Evolutionary conservation across 805 yeast species (phyloP), one percentile per base, ranked within the genome.

Genomic region (Grigorovia jiainica): DNA sequence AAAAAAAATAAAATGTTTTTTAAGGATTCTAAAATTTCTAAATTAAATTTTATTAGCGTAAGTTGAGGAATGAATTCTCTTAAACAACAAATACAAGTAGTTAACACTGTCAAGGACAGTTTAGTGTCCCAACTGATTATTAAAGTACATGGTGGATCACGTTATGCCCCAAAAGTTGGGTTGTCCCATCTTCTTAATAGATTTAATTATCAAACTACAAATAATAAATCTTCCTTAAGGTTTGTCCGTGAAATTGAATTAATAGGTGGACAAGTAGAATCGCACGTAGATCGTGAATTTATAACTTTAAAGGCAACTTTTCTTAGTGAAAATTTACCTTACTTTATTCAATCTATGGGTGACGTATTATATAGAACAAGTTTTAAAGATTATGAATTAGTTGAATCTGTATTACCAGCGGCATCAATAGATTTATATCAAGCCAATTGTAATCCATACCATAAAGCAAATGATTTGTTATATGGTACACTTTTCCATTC

Each of bases 241-340:
- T 73, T 89, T 58, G 83, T 87, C 60, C 84, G 98, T 68, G 98
- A 92, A 70, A 70, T 89, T 40, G 98, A 90, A 71, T 76, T 92
- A 51, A 73, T 90, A 51, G 97, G 98, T 53, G 97, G 95, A 61
- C 67, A 66, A 46, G 76, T 87, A 65, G 60, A 73, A 39, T 71
- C 95, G 36, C 56, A 60, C 43, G 80, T 87, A 54, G 78, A 84
- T 64, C 82, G 96, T 72, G 97, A 92, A 63, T 72, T 81, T 55
- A 76, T 92, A 50, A 76, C 84, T 47, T 75, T 90, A 58, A 74
- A 76, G 52, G 81, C 97, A 46, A 73, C 75, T 54, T 92, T 92
- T 71, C 75, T 90, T 66, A 79, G 80, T 62, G 85, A 83, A 67
- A 84, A 81, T 63, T 76, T 92, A 59, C 97, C 97, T 46, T 92